A percentile compares a stretch with the other conserved stretches of the same genome.
Evolutionary conservation across 306 rosid species (phyloP).

Genomic region (Ochetophila trinervis): DNA sequence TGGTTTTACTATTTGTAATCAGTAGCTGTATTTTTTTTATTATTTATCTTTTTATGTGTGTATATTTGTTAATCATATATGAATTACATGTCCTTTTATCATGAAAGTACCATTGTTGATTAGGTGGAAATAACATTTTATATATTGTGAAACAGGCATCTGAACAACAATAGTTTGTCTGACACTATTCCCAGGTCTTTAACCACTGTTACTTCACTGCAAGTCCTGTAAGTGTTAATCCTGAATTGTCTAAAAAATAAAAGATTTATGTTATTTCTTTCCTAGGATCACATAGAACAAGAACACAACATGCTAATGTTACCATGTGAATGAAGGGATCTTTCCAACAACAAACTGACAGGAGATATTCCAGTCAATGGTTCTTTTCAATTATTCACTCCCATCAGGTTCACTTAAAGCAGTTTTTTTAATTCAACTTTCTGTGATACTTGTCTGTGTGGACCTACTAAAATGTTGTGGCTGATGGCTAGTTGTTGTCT

Average conservation of each 20-base stretch:
- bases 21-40: neutral
- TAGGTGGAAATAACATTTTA: conserved; percentile 31
- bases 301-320: conserved; percentile 26
- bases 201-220: conserved; percentile 54
- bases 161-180: conserved; percentile 74
- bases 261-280: conserved; percentile 7
- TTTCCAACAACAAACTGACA: too few relatives aligned
- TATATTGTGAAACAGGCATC: conserved; percentile 69
- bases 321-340: conserved; percentile 55
- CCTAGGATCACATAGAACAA: conserved; percentile 10
- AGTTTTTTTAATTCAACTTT: conserved; percentile 10
- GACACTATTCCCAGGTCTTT: conserved; percentile 61
- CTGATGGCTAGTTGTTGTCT: conserved; percentile 7
- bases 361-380: conserved; percentile 73
- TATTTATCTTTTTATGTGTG: neutral
- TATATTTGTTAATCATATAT: neutral
- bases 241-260: conserved; percentile 8
- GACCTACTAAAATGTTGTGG: conserved; percentile 9
- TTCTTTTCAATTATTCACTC: conserved; percentile 82
- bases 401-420: conserved; percentile 63
- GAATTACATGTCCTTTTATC: neutral
- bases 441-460: neutral
- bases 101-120: conserved; percentile 15
- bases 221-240: conserved; percentile 83
- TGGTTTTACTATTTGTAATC: neutral